Evolutionary conservation across 176 grass and related monocot genomes (phyloP).

Genomic region (Guadua angustifolia): DNA sequence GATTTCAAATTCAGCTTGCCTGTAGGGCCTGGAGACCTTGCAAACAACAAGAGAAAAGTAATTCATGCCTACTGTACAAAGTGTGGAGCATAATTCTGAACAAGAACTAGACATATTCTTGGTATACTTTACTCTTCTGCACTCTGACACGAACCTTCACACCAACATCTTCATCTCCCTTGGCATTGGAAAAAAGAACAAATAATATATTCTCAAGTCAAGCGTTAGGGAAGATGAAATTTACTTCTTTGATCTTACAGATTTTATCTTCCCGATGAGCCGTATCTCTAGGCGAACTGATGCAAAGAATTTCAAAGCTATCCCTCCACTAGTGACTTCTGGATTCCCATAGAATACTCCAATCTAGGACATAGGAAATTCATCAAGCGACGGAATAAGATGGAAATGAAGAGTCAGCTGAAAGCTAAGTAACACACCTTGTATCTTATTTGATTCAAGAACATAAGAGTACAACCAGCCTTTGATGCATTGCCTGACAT

Average conservation of each 20-base stretch:
- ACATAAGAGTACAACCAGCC: slow-evolving; percentile 98
- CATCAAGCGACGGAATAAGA: slow-evolving; percentile 36
- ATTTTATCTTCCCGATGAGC: slow-evolving; percentile 91
- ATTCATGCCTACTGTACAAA: slow-evolving; percentile 30
- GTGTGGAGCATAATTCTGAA: slow-evolving; percentile 20
- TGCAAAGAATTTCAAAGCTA: slow-evolving; percentile 97
- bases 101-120: slow-evolving; percentile 16
- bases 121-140: slow-evolving; percentile 98
- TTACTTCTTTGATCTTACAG: slow-evolving; percentile 62
- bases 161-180: slow-evolving; percentile 97
- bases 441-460: slow-evolving; percentile 99
- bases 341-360: slow-evolving; percentile 99
- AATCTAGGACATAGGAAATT: slow-evolving; percentile 61
- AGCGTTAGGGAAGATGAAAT: slow-evolving; percentile 10
- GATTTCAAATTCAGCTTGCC: slow-evolving; percentile 99
- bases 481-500: slow-evolving; percentile 99
- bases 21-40: slow-evolving; percentile 95
- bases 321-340: slow-evolving; percentile 98
- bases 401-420: slow-evolving; percentile 28
- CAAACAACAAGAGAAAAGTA: slow-evolving; percentile 12
- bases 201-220: slow-evolving; percentile 26
- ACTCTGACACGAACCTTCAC: slow-evolving; percentile 96
- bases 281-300: slow-evolving; percentile 99
- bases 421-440: slow-evolving; percentile 59
- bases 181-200: slow-evolving; percentile 64